phyloP scores from a whole-genome alignment of 805 yeast genomes.

The Starmerella powellii region DNA sequence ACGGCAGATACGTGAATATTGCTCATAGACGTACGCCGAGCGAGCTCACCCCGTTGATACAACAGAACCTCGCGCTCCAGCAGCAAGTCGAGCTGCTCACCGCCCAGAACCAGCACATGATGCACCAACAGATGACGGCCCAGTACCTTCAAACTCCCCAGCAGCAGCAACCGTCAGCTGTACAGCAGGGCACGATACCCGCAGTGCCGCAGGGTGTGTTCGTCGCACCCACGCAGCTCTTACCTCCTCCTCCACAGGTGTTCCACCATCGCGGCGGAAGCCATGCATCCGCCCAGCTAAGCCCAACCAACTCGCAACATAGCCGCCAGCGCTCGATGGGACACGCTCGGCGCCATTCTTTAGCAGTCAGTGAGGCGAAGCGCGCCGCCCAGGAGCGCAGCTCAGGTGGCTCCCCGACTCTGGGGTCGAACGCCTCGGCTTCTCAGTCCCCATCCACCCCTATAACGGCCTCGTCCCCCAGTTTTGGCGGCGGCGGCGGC shows the following conservation, averaged over 20 bases:
- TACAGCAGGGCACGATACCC: background rate
- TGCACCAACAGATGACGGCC: conserved; percentile 47
- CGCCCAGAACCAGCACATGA: conserved; percentile 78
- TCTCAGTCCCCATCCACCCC: background rate
- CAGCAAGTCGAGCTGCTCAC: conserved; percentile 86
- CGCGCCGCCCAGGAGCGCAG: conserved; percentile 91
- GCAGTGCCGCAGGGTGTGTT: background rate
- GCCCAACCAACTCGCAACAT: conserved; percentile 8
- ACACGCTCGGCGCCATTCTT: conserved; percentile 81
- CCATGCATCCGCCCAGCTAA: conserved; percentile 4
- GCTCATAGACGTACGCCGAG: conserved; percentile 97
- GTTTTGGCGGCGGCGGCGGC: background rate
- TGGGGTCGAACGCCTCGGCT: background rate
- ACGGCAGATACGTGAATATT: conserved; percentile 55
- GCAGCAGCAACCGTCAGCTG: conserved; percentile 23
- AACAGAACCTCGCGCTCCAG: conserved; percentile 64
- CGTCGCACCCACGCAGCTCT: conserved; percentile 8
- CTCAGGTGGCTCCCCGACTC: conserved; percentile 22
- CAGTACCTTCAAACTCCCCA: background rate
- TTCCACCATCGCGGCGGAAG: conserved; percentile 10
- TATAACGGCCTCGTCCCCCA: background rate
- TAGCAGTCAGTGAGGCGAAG: conserved; percentile 85
- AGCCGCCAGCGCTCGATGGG: conserved; percentile 34
- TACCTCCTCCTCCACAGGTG: conserved; percentile 15
- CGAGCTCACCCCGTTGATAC: conserved; percentile 84